Base-by-base conservation (phyloP, 345 rosid species). In the Eucalyptus microcorys region DNA sequence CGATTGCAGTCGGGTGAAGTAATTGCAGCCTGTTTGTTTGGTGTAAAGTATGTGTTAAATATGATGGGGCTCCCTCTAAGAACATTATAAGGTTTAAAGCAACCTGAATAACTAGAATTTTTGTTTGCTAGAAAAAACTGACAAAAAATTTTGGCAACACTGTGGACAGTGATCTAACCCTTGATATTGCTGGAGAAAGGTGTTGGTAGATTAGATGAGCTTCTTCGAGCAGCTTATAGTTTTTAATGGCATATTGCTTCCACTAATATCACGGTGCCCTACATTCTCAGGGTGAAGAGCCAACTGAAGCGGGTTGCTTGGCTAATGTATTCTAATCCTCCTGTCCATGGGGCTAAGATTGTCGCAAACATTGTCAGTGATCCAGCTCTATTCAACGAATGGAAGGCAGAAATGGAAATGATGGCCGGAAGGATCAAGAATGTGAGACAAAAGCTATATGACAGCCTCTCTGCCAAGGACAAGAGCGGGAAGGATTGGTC, bases 391-490 rank as follows among this genome's bases (percentile, higher is more conserved):
- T 98, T 98, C 87, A 66, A 88, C 40, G 98, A 97, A 87, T 98
- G 99, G 99, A 98, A 97, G 90, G 94, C 91, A 16, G 99, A 98
- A 95, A 98, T 98, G 99, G 97, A 97, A 89, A 92, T 95, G 95
- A 95, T 98, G 99, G 99, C 98, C 2, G 99, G 99, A 89, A 97
- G 99, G 93, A 98, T 97, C 43, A 98, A 96, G 93, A 92, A 92
- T 8, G 98, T 97, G 89, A 95, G 99, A 88, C 97, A 96, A 86
- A 90, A 94, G 90, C 90, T 98, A 57, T 94, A 90, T 40, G 95
- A 97, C 87, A 94, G 97, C 91, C 98, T 98, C 55, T 90, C 92
- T 26, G 89, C 95, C 76, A 96, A 95, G 90, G 99, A 98, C 88
- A 97, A 93, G 91, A 96, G 97, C 68, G 96, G 98, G 34, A 98